Conservation (phyloP, 169 alveolate species). For the Plasmodium berghei region DNA sequence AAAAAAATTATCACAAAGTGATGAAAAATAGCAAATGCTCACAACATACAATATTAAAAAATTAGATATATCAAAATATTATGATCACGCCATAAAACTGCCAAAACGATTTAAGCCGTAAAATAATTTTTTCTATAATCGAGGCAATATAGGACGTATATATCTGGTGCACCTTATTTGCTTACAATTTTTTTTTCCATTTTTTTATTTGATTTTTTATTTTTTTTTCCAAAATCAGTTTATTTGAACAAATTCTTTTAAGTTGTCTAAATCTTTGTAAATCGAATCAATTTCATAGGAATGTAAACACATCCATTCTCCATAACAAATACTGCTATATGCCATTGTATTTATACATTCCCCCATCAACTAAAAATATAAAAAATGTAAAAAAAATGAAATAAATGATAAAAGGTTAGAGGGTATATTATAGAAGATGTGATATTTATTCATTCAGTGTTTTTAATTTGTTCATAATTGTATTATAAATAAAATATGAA, state of each 20-base stretch:
- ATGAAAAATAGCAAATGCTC: no score
- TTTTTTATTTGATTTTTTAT: not conserved
- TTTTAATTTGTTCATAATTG: no score
- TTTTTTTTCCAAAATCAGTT: not conserved
- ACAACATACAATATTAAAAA: no score
- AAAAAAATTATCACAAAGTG: no score
- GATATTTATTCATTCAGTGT: no score
- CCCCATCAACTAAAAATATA: conserved; percentile 33
- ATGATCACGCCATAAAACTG: no score
- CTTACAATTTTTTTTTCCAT: not conserved
- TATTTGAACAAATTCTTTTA: conserved; percentile 27
- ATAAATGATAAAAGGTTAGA: not conserved
- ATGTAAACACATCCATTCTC: conserved; percentile 68
- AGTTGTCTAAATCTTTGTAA: conserved; percentile 24
- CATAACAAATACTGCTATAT: conserved; percentile 51
- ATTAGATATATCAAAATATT: not conserved
- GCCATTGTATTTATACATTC: conserved; percentile 71
- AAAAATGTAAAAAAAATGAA: not conserved
- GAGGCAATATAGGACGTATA: no score
- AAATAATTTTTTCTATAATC: no score
- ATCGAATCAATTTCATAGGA: conserved; percentile 45
- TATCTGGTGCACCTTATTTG: no score
- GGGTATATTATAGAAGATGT: no score
- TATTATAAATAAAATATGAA: no score
- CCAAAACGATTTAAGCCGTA: no score